Evolutionary conservation across 1,284 basidiomycete genomes (phyloP).

Genomic region (Cerioporus squamosus): DNA sequence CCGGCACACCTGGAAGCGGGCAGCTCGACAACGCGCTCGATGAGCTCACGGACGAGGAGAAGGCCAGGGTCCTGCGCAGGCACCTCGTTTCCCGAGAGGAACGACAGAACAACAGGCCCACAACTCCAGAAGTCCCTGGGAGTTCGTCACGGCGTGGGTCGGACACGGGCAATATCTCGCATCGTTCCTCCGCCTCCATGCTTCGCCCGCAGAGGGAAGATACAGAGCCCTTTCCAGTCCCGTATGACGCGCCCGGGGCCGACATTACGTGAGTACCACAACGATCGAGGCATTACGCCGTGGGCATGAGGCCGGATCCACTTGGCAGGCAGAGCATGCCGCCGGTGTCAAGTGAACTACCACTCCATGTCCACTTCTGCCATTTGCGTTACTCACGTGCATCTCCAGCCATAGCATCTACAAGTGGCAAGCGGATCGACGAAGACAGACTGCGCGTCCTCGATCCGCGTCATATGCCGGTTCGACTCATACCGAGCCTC

Average conservation of each 20-base stretch:
- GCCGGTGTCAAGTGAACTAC: not conserved
- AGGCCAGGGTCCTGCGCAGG: slow-evolving; percentile 76
- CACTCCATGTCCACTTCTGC: not conserved
- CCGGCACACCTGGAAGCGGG: slow-evolving; percentile 37
- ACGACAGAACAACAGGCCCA: slow-evolving; percentile 38
- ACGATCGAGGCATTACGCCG: not conserved
- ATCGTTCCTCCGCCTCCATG: slow-evolving; percentile 40
- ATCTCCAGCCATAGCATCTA: slow-evolving; percentile 83
- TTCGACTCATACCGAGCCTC: slow-evolving; percentile 44
- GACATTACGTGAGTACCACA: slow-evolving; percentile 82
- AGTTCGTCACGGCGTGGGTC: slow-evolving; percentile 33
- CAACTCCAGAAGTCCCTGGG: slow-evolving; percentile 19
- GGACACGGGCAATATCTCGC: slow-evolving; percentile 32
- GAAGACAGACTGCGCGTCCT: slow-evolving; percentile 56
- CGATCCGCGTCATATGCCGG: slow-evolving; percentile 79
- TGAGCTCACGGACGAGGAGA: slow-evolving; percentile 77
- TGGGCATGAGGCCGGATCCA: too few relatives aligned
- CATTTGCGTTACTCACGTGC: slow-evolving; percentile 3
- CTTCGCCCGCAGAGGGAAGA: slow-evolving; percentile 44
- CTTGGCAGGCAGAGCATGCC: too few relatives aligned
- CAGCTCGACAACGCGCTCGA: slow-evolving; percentile 45
- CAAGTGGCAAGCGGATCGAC: slow-evolving; percentile 88
- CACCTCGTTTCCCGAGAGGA: slow-evolving; percentile 84
- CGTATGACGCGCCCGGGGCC: slow-evolving; percentile 83
- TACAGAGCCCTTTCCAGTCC: slow-evolving; percentile 79